phyloP scores from a whole-genome alignment of 768 basidiomycete genomes.

The Leccinum subgranulosum region DNA sequence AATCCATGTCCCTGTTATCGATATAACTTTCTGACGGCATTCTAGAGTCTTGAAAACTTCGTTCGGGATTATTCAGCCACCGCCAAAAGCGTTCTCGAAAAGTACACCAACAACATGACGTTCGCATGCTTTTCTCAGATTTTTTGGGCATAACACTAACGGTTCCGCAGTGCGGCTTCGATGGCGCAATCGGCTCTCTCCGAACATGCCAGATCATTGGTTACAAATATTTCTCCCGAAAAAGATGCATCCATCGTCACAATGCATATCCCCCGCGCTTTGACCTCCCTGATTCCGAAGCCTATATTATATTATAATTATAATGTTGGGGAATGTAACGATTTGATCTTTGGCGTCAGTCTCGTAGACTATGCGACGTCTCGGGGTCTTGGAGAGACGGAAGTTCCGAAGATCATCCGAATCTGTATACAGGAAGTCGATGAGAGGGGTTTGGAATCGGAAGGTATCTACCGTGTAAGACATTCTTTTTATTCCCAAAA shows the following conservation, averaged over 20 bases:
- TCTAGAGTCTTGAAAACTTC: constrained; percentile 78
- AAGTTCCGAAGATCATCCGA: constrained; percentile 74
- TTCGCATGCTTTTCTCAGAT: constrained; percentile 9
- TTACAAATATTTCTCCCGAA: constrained; percentile 67
- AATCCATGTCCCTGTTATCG: neutral
- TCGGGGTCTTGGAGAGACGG: constrained; percentile 66
- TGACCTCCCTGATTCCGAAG: constrained; percentile 65
- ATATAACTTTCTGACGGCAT: constrained; percentile 6
- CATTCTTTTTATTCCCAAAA: neutral
- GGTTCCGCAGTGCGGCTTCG: constrained; percentile 61
- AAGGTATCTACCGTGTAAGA: constrained; percentile 78
- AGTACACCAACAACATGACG: constrained; percentile 81
- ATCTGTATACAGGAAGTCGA: constrained; percentile 85
- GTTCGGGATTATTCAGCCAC: constrained; percentile 65
- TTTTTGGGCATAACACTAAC: neutral
- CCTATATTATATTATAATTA: constrained; percentile 75
- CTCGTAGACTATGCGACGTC: constrained; percentile 87
- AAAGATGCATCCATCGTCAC: constrained; percentile 62
- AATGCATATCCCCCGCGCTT: constrained; percentile 54
- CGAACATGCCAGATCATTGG: constrained; percentile 54
- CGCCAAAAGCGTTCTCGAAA: constrained; percentile 61
- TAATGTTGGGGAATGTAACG: constrained; percentile 79
- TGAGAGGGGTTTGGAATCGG: constrained; percentile 67
- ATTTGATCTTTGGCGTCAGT: constrained; percentile 86
- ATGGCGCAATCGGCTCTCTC: constrained; percentile 75